Percentiles rank a stretch among this genome's conserved stretches.
phyloP scores from a whole-genome alignment of 1,284 basidiomycete genomes.

The Moesziomyces antarcticus region DNA sequence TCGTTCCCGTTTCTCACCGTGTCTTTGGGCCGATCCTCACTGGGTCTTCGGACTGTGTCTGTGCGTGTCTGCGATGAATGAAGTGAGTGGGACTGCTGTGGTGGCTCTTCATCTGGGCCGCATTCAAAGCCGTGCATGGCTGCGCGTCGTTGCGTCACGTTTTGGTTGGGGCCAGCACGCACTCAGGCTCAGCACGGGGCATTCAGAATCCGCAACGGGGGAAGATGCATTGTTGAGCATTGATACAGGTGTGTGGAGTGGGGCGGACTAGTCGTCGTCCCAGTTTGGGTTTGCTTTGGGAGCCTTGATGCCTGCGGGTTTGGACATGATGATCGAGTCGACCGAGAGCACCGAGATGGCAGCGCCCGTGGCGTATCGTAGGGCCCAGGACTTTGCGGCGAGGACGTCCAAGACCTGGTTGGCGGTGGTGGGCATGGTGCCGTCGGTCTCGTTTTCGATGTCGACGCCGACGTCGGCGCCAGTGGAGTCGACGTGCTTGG shows the following conservation, averaged over 20 bases:
- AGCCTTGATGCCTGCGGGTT: conserved; percentile 67
- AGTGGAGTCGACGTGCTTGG: conserved; percentile 75
- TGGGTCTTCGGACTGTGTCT: too few species aligned
- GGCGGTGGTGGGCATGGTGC: conserved; percentile 50
- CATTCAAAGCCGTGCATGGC: too few species aligned
- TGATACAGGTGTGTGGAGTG: neutral
- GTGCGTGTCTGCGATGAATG: too few species aligned
- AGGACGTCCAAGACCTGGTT: conserved; percentile 76
- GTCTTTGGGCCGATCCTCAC: neutral
- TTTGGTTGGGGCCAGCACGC: too few species aligned
- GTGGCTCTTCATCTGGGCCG: too few species aligned
- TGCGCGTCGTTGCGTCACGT: too few species aligned
- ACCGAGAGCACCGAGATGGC: conserved; percentile 93
- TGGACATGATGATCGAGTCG: conserved; percentile 92
- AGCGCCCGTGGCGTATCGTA: conserved; percentile 89
- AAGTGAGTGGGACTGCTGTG: too few species aligned
- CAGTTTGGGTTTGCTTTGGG: conserved; percentile 66
- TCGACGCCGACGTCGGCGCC: conserved; percentile 83
- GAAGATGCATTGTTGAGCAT: neutral
- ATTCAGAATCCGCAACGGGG: neutral
- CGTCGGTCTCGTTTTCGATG: conserved; percentile 73
- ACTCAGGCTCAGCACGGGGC: too few species aligned
- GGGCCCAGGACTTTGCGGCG: conserved; percentile 88
- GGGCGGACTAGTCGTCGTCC: conserved; percentile 62
- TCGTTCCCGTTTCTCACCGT: neutral